Evolutionary conservation across 2,329 filamentous ascomycete species (phyloP), one percentile per base, ranked within the genome.

Genomic region (Fusarium euwallaceae): DNA sequence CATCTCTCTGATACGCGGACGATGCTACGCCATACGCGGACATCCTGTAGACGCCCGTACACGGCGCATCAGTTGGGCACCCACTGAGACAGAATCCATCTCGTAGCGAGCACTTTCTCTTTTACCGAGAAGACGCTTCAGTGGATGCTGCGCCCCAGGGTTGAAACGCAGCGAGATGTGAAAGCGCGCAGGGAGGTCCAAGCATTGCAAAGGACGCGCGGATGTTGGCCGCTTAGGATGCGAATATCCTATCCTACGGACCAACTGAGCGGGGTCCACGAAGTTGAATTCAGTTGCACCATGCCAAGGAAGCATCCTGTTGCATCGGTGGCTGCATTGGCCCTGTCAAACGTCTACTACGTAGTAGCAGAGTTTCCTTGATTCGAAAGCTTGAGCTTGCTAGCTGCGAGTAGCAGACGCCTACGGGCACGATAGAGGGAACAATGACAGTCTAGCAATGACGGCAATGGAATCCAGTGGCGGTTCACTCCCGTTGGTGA

Each of bases 381-480:
- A 59, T 20, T 64, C 51, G 37, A 64, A 64, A 64, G 62, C 51
- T 64, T 64, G 62, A 51, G 56, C 14, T 41, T 61, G 60, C 24
- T 32, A 20, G 48, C 36, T 11, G 24, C 14, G 34, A 48, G 29
- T 37, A 48, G 24, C 14, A 67, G 29, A 43, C 43, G 62, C 34
- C 20, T 37, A 53, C 17, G 48, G 48, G 48, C 60, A 48, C 61
- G 17, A 69, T 62, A 72, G 72, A 74, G 22, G 24, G 41, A 12
- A 45, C 43, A 45, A 51, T 51, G 45, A 24, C 45, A 29, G 45
- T 27, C 45, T 10, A 20, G 27, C 17, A 53, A 53, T 53, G 48
- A 53, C 11, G 27, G 37, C 62, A 20, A 67, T 58, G 72, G 72
- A 75, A 74, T 74, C 60, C 24, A 56, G 72, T 75, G 72, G 72